A percentile compares a stretch with the other conserved stretches of the same genome.
Conservation (phyloP, 371 early-diverging fungal genomes). For the Mortierella sp. region DNA sequence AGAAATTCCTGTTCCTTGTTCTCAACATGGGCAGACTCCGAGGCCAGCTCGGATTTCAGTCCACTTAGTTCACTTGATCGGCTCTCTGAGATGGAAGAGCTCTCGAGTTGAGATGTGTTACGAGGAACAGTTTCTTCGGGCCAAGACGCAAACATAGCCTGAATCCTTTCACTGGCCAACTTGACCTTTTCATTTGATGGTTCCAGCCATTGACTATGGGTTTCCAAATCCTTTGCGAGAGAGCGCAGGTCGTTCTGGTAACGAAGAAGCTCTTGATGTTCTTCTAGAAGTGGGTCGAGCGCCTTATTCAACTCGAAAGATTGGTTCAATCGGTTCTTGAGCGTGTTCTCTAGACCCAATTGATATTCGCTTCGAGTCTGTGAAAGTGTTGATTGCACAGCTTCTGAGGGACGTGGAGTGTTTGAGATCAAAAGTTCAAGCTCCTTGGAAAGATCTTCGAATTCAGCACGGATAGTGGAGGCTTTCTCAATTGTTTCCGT, state of each 20-base stretch:
- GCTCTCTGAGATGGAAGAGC: background rate
- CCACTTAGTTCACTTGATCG: conserved; percentile 6
- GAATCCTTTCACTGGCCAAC: conserved; percentile 18
- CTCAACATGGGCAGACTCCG: conserved; percentile 11
- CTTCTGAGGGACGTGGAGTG: conserved; percentile 14
- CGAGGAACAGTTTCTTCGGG: conserved; percentile 7
- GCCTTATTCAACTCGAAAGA: conserved; percentile 16
- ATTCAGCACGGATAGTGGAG: background rate
- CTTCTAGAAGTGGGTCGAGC: conserved; percentile 32
- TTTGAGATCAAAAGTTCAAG: conserved; percentile 6
- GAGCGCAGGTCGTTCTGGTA: conserved; percentile 46
- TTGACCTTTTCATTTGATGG: conserved; percentile 22
- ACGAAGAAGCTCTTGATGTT: conserved; percentile 20
- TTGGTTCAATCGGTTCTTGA: conserved; percentile 13
- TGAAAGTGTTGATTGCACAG: background rate
- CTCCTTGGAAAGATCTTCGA: conserved; percentile 21
- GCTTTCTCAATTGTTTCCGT: conserved; percentile 18
- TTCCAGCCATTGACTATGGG: conserved; percentile 24
- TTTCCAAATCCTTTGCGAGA: conserved; percentile 14
- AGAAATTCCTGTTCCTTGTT: conserved; percentile 28
- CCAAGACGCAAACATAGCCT: conserved; percentile 27
- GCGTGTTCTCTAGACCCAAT: conserved; percentile 13
- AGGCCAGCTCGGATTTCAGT: conserved; percentile 14
- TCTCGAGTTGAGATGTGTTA: background rate
- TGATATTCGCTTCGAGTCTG: conserved; percentile 4